Percentiles rank a stretch among this genome's conserved stretches.
Conservation (phyloP, 805 yeast genomes). For the Ogataea thermomethanolica region DNA sequence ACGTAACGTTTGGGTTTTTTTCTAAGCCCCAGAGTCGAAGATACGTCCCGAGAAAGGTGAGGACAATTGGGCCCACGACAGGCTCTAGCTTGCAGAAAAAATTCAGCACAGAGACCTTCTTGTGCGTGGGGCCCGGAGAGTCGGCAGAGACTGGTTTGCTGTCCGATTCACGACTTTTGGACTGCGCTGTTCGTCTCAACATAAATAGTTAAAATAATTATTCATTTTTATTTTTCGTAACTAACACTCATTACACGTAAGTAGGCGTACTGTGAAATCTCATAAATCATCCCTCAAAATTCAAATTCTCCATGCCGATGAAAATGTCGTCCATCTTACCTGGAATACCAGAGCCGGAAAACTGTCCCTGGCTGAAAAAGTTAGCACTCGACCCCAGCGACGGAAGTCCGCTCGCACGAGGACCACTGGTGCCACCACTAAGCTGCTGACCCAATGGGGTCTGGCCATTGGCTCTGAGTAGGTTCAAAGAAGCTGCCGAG, state of each 20-base stretch:
- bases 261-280: slow-evolving; percentile 6
- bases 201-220: slow-evolving; percentile 1
- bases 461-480: slow-evolving; percentile 27
- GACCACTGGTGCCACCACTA: slow-evolving; percentile 13
- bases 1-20: slow-evolving; percentile 57
- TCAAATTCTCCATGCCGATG: slow-evolving; percentile 28
- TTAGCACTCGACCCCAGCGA: slow-evolving; percentile 13
- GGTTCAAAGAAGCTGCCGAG: slow-evolving; percentile 30
- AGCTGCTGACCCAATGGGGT: slow-evolving; percentile 15
- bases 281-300: slow-evolving; percentile 23
- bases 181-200: slow-evolving; percentile 2
- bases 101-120: not conserved
- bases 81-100: slow-evolving; percentile 26
- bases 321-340: slow-evolving; percentile 27
- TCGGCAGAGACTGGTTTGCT: not conserved
- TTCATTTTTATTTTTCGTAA: slow-evolving; percentile 3
- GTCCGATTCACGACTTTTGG: not conserved
- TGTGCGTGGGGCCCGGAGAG: not conserved
- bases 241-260: slow-evolving; percentile 15
- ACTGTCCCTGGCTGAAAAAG: slow-evolving; percentile 26
- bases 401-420: slow-evolving; percentile 17
- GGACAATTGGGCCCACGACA: slow-evolving; percentile 39
- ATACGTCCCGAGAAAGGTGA: slow-evolving; percentile 46
- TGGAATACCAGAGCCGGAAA: slow-evolving; percentile 25
- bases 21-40: slow-evolving; percentile 61